phyloP scores from a whole-genome alignment of 2,329 filamentous ascomycete species.

The Talaromyces rugulosus region DNA sequence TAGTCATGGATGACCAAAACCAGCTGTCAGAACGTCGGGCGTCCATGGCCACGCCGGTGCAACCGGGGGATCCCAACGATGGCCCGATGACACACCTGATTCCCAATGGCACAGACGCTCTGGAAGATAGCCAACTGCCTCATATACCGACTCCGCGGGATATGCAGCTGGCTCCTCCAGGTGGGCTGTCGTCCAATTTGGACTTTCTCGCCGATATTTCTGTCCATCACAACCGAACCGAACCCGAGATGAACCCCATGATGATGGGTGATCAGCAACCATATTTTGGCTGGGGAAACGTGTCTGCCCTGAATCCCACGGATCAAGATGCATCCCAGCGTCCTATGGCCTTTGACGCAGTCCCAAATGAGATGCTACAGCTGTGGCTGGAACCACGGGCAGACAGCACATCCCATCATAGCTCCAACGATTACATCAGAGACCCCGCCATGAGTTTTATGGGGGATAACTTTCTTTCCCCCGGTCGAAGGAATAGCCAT shows the following conservation, averaged over 20 bases:
- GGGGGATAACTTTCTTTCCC: slow-evolving; percentile 19
- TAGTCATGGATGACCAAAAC: not conserved
- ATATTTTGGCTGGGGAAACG: slow-evolving; percentile 30
- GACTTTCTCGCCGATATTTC: slow-evolving; percentile 38
- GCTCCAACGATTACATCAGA: slow-evolving; percentile 25
- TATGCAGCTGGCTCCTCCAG: slow-evolving; percentile 25
- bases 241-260: slow-evolving; percentile 24
- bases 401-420: slow-evolving; percentile 24
- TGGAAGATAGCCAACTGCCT: not conserved
- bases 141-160: slow-evolving; percentile 18
- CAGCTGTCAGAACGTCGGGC: not conserved
- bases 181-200: slow-evolving; percentile 32
- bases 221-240: slow-evolving; percentile 28
- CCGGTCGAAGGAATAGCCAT: slow-evolving; percentile 20
- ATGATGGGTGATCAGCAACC: slow-evolving; percentile 24
- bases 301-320: slow-evolving; percentile 14
- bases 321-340: slow-evolving; percentile 20
- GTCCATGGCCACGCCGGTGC: not conserved
- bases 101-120: not conserved
- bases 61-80: not conserved
- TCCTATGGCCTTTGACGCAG: slow-evolving; percentile 21
- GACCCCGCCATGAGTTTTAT: slow-evolving; percentile 20
- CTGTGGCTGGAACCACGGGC: slow-evolving; percentile 33
- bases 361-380: slow-evolving; percentile 30
- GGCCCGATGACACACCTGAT: not conserved